phyloP scores from a whole-genome alignment of 73 alveolate species.

The Tetrahymena borealis region DNA sequence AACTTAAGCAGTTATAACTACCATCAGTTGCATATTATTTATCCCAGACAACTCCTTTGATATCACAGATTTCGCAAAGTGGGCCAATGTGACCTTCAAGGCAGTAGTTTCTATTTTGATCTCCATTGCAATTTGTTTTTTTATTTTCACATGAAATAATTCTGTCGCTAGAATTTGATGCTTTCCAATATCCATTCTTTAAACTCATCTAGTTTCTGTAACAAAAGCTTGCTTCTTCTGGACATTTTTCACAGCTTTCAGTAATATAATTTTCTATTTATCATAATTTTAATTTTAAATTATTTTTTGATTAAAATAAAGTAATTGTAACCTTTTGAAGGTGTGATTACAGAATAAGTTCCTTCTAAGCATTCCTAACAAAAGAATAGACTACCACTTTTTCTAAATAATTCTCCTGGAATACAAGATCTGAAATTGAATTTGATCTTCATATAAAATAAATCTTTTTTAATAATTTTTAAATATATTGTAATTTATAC shows the following conservation, averaged over 20 bases:
- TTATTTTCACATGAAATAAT: constrained; percentile 2
- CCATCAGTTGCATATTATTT: constrained; percentile 15
- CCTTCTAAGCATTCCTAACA: neutral
- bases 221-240: neutral
- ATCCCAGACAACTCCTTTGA: neutral
- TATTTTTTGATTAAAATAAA: too few species aligned
- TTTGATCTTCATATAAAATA: neutral
- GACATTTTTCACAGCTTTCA: neutral
- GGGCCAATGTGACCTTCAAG: constrained; percentile 31
- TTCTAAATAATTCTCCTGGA: neutral
- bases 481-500: too few species aligned
- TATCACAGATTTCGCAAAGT: constrained; percentile 30
- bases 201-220: neutral
- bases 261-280: neutral
- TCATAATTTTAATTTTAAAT: neutral
- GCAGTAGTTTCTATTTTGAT: constrained; percentile 8
- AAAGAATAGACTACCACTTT: neutral
- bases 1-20: constrained; percentile 9
- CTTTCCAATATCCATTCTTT: constrained; percentile 28
- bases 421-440: neutral
- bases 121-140: constrained; percentile 9
- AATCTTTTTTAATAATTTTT: neutral
- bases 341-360: neutral
- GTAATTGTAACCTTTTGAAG: neutral
- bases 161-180: neutral